Evolutionary conservation across 1,284 basidiomycete species (phyloP), one percentile per base, ranked within the genome.

Genomic region (Austropuccinia psidii): DNA sequence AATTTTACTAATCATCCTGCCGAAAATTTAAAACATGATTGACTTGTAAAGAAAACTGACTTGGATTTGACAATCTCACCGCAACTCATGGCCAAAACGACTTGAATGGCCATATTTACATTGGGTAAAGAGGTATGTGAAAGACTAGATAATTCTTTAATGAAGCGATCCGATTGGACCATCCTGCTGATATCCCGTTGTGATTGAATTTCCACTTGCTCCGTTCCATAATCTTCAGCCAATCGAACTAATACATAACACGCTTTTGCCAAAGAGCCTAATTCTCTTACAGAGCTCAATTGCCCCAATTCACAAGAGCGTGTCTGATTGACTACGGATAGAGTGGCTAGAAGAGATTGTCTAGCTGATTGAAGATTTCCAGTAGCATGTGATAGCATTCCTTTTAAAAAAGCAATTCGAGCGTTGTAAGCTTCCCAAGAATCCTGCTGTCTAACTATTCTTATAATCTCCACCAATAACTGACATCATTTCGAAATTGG

Each of bases 1-100:
- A 27, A 6, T 27, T 43, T 45, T 2, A 24, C 9, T 41, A 21
- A 21, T 39, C 29, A 21, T 37, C 58, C 41, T 37, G 4, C 15
- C 21, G 8, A 58, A 19, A n/a, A n/a, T n/a, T n/a, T n/a, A n/a
- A n/a, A n/a, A n/a, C n/a, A 29, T 11, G 35, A 17, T 21, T 19
- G 45, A 33, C 24, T 17, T 37, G 9, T 1, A 33, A 67, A 35
- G 27, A 54, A 19, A 21, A 54, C 64, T 67, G 17, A 68, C 66
- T 68, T 68, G 37, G 66, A 33, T 19, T 54, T 55, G 0, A 68
- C 66, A 21, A 68, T 68, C 27, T 55, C 66, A 13, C 66, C 66
- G 27, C 66, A 68, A 21, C 50, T 55, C n/a, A 68, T 27, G 7
- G 66, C 66, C 41, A 68, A 45, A 21, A 68, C 66, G 50, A 68